These are phyloP conservation scores for Solanum clarkiae DNA, from an alignment of 257 asterid genomes.

Conservation along the genomic window DNA sequence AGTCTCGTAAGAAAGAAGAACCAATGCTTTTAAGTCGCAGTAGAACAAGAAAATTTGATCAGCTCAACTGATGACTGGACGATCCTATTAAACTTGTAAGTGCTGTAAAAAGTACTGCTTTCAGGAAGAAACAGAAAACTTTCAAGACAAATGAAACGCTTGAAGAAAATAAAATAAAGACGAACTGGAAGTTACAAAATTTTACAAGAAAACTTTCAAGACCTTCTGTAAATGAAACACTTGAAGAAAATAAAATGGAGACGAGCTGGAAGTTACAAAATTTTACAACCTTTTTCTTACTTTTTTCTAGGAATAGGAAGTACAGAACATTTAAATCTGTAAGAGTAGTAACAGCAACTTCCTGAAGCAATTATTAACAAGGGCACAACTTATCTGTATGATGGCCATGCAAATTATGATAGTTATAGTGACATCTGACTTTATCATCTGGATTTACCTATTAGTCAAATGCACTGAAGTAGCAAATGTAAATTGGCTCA, in stretches of 20 bases:
- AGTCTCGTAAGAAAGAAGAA: not conserved
- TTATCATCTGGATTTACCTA: not conserved
- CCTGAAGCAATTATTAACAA: not conserved
- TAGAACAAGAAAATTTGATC: not conserved
- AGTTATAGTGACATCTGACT: not conserved
- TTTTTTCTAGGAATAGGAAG: not conserved
- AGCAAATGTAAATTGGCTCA: not conserved
- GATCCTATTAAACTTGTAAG: not conserved
- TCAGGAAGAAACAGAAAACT: not conserved
- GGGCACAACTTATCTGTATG: not conserved
- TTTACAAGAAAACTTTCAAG: not conserved
- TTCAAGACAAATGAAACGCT: not conserved
- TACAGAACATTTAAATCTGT: not conserved
- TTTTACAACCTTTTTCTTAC: not conserved
- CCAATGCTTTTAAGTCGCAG: not conserved
- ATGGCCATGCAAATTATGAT: not conserved
- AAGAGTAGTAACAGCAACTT: not conserved
- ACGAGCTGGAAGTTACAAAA: not conserved
- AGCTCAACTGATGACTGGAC: not conserved
- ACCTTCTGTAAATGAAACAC: not conserved
- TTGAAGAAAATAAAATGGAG: not conserved
- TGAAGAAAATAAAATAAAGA: not conserved
- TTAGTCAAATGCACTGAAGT: not conserved
- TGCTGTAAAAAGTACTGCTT: not conserved
- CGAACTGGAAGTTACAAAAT: not conserved